A percentile compares a stretch with the other conserved stretches of the same genome.
These are phyloP conservation scores for Trichosanthes cucumerina DNA, from an alignment of 306 rosid genomes.

Conservation along the genomic window DNA sequence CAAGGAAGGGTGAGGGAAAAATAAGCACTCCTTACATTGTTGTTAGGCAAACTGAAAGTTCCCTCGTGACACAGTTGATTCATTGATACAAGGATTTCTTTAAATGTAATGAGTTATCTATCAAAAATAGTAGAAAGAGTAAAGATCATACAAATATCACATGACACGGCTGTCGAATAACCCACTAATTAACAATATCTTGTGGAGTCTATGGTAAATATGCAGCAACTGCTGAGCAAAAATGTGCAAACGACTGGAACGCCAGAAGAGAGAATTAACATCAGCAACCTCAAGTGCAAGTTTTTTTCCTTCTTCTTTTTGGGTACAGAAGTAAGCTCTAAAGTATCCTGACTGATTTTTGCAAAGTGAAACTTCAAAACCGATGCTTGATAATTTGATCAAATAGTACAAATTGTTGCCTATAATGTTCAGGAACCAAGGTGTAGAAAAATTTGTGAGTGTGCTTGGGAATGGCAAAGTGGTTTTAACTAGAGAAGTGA, in stretches of 20 bases:
- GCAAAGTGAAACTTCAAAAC: background rate
- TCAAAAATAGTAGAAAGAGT: background rate
- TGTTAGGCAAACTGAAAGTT: background rate
- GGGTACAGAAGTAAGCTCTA: background rate
- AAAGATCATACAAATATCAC: background rate
- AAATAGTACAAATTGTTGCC: background rate
- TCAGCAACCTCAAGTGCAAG: background rate
- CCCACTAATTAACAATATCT: background rate
- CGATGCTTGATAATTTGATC: background rate
- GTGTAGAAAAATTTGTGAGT: background rate
- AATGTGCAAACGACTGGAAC: background rate
- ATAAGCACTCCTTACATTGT: background rate
- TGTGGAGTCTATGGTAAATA: background rate
- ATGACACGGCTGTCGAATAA: background rate
- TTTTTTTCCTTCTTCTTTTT: background rate
- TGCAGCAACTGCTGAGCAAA: slow-evolving; percentile 1
- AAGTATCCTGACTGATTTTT: background rate
- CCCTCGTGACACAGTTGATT: background rate
- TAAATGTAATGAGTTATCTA: background rate
- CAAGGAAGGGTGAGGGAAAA: background rate
- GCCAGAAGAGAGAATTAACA: background rate
- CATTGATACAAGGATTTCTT: background rate
- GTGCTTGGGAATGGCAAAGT: background rate
- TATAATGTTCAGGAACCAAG: background rate
- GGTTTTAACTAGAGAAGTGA: background rate